Evolutionary conservation across 2,329 filamentous ascomycete genomes (phyloP).

Genomic region (Aspergillus ibericus): DNA sequence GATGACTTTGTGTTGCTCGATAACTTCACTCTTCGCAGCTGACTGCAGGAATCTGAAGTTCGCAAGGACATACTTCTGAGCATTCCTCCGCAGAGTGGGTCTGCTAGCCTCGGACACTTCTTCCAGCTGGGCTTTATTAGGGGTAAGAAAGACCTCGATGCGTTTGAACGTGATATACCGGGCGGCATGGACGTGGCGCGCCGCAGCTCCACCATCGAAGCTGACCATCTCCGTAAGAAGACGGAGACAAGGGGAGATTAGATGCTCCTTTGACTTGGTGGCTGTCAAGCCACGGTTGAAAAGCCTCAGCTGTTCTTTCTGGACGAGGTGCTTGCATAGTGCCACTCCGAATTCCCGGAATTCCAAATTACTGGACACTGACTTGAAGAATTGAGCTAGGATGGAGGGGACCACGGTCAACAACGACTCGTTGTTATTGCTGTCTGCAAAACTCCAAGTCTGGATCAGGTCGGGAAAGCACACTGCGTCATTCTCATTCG

Average conservation of each 20-base stretch:
- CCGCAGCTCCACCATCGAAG: slow-evolving; percentile 81
- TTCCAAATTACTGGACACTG: slow-evolving; percentile 71
- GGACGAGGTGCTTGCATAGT: slow-evolving; percentile 78
- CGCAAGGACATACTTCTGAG: slow-evolving; percentile 76
- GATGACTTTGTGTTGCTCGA: slow-evolving; percentile 71
- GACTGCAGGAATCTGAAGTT: slow-evolving; percentile 76
- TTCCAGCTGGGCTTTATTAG: slow-evolving; percentile 56
- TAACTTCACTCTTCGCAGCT: slow-evolving; percentile 75
- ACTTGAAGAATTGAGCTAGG: slow-evolving; percentile 76
- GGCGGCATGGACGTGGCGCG: slow-evolving; percentile 73
- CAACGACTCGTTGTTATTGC: slow-evolving; percentile 76
- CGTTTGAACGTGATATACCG: slow-evolving; percentile 77
- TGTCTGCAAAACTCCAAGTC: slow-evolving; percentile 80
- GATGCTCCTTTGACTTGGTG: slow-evolving; percentile 77
- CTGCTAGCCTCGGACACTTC: slow-evolving; percentile 64
- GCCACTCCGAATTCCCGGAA: slow-evolving; percentile 73
- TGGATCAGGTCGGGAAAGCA: slow-evolving; percentile 80
- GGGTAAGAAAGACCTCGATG: slow-evolving; percentile 75
- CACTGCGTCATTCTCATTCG: slow-evolving; percentile 54
- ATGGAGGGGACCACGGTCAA: slow-evolving; percentile 79
- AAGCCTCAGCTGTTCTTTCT: slow-evolving; percentile 77
- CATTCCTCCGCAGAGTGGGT: slow-evolving; percentile 79
- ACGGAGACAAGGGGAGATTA: slow-evolving; percentile 85
- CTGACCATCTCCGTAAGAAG: slow-evolving; percentile 81
- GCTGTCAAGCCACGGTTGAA: slow-evolving; percentile 76